Base-by-base conservation (phyloP, 106 monocot species). In the Dendrobium officinale region DNA sequence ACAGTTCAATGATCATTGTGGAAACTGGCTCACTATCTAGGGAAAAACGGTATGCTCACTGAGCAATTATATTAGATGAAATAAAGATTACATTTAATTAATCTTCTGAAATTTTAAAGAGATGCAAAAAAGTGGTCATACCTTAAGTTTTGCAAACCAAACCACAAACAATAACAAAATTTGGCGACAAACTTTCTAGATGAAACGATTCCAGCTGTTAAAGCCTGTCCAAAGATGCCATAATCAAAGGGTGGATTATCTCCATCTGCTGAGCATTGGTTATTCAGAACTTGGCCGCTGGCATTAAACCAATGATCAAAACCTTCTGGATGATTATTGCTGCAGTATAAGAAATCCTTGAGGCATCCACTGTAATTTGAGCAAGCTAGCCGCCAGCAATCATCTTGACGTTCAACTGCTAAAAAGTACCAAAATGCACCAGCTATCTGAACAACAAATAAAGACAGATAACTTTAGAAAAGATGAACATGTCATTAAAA, bases 401-500 rank as follows among this genome's bases (percentile, higher is more conserved):
- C 91, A 86, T 93, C 90, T 89, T 92, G 83, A 78, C 96, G 90
- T 79, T 87, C 88, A 59, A 96, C 80, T 58, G 96, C 82, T 73
- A 96, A 79, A 44, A 93, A 89, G 78, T 96, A 96, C 96, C 96
- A 96, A 77, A 92, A 90, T 77, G 96, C 88, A 80, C 96, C 96
- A 67, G 92, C 92, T 56, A 90, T 88, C 96, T 96, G 90, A 29
- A 83, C 56, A 67, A 43, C 10, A 61, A 61, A n/a, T 75, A 29
- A 55, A 3, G 47, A 10, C 15, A 78, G 9, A 51, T 26, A 76
- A 49, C 9, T 49, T 76, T 4, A 26, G 49, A 49, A 76, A 76
- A 44, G 74, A 74, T 43, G 33, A 74, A 8, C 43, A 74, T 74
- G 44, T 42, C 74, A 74, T 42, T 19, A 74, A 4, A 74, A 74